Evolutionary conservation across 208 protist genomes (phyloP), one percentile per base, ranked within the genome.

Genomic region (Angomonas deanei): DNA sequence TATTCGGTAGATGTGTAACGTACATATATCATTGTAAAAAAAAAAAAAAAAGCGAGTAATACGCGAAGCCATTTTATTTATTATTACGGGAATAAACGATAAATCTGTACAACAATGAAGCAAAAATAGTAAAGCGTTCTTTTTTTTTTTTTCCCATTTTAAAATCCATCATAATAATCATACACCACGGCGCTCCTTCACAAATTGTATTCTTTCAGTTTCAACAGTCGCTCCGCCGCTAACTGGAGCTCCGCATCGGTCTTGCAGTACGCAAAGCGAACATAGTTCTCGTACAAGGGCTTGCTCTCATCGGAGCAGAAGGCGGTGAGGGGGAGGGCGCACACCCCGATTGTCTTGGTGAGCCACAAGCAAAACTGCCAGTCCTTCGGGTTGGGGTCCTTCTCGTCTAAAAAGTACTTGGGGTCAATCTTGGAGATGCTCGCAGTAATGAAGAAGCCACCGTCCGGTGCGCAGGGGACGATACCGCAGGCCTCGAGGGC

Each of bases 301-400:
- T 64, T 64, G 61, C 82, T 81, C 21, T 73, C 67, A 1, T 67
- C 50, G 6, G 33, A 64, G 75, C 85, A 95, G 56, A 97, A 97
- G 0, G 88, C 78, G 0, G 73, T 87, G 0, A 78, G 76, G 3
- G 92, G 92, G 52, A 98, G 97, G 0, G 80, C 80, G 27, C 88
- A 86, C 0, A 97, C 87, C 19, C 89, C 91, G 59, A 92, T 80
- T 0, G 73, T 78, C 26, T 80, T 83, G 8, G 85, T 96, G 4
- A 98, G 59, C 90, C 91, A 97, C 15, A 84, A 67, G 64, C 87
- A 93, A 28, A 97, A 91, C 52, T 93, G 80, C 70, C 85, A 95
- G 68, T 98, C 92, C 27, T 72, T 74, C 23, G 74, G 70, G 28
- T 80, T 65, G 0, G 53, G 32, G 52, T 86, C 78, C 11, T 72